Base-by-base conservation (phyloP, 345 rosid genomes). In the Populus ilicifolia region DNA sequence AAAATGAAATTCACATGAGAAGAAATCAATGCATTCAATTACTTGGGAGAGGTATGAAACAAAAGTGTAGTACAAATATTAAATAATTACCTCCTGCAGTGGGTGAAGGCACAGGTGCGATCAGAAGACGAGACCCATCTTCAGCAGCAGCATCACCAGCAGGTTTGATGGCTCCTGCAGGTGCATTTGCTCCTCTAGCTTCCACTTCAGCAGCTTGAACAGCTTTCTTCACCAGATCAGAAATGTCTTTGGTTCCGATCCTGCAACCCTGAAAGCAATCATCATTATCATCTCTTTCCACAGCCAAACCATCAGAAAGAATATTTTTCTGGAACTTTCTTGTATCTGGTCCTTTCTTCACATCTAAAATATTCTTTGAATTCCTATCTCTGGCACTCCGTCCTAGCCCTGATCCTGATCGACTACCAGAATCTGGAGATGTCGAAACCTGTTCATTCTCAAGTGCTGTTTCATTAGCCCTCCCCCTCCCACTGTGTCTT, bases 121-220 rank as follows among this genome's bases (percentile, higher is more conserved):
- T 70, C 75, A 88, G 85, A 75, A 88, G 73, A 65, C 91, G 91
- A 30, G 81, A 73, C 72, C 71, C 99, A 81, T 91, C 94, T 86
- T 96, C 98, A 78, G 99, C 98, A 68, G 99, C 98, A 67, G 93
- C 91, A 67, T 94, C 97, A 12, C 97, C 90, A 25, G 93, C 99
- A 76, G 99, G 98, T 85, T 85, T 93, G 79, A 90, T 83, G 66
- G 99, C 99, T 78, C 91, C 99, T 36, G 71, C 77, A 67, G 97
- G 93, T 67, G 94, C 98, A 84, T 88, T 87, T 76, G 92, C 97
- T 72, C 91, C 88, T 85, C 90, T 87, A 70, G 99, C 99, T 91
- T 96, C 99, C 21, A 90, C 88, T 83, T 93, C 99, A 78, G 99
- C 99, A 84, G 99, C 92, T 79, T 87, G 85, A 67, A 96, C 91